A percentile compares a stretch with the other conserved stretches of the same genome.
Evolutionary conservation across 495 filamentous ascomycete species (phyloP).

Genomic region (Aspergillus mulundensis): DNA sequence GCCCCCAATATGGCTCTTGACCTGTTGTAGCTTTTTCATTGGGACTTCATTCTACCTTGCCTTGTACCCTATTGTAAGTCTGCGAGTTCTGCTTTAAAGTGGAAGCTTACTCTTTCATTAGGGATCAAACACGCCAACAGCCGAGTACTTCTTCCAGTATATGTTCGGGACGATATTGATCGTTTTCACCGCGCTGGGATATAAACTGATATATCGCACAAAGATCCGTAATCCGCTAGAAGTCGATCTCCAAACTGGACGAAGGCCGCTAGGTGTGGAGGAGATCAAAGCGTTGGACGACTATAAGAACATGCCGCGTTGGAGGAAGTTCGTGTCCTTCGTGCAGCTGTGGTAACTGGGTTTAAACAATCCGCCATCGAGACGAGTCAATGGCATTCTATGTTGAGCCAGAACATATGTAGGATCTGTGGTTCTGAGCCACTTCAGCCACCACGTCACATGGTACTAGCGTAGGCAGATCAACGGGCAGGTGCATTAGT

Average conservation of each 20-base stretch:
- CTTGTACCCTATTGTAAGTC: constrained; percentile 16
- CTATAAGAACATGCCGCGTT: constrained; percentile 13
- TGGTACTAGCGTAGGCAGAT: not conserved
- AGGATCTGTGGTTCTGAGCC: not conserved
- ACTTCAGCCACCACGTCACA: not conserved
- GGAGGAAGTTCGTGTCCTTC: constrained; percentile 19
- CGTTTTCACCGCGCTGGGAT: constrained; percentile 14
- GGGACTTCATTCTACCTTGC: constrained; percentile 11
- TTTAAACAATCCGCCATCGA: not conserved
- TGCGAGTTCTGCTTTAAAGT: not conserved
- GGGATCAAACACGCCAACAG: constrained; percentile 9
- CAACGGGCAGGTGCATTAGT: not conserved
- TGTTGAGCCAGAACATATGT: not conserved
- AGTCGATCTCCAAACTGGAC: constrained; percentile 20
- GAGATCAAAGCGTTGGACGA: constrained; percentile 21
- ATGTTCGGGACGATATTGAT: constrained; percentile 27
- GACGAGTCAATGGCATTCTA: no score
- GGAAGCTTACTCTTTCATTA: not conserved
- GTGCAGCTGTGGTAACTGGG: constrained; percentile 17
- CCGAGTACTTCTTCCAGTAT: constrained; percentile 29
- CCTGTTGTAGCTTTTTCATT: constrained; percentile 8
- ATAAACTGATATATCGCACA: constrained; percentile 21
- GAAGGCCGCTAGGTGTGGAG: constrained; percentile 2
- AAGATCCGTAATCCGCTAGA: constrained; percentile 15
- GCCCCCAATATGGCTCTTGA: constrained; percentile 16